Conservation (phyloP, 345 rosid genomes). For the Populus nigra region DNA sequence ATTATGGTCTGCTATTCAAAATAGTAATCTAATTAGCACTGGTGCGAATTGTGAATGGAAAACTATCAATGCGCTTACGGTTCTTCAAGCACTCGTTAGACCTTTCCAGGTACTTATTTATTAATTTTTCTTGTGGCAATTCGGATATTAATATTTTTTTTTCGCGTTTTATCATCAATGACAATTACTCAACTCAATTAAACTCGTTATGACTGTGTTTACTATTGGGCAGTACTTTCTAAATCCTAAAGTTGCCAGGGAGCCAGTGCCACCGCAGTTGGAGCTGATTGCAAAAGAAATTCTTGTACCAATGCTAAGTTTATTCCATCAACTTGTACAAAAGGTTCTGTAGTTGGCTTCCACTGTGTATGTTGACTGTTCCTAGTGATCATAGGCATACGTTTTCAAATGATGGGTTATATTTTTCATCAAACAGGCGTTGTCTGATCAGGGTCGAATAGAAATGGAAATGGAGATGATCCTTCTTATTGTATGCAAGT, state of each 20-base stretch:
- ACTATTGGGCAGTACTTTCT: conserved; percentile 56
- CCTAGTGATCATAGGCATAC: conserved; percentile 13
- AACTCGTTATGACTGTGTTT: neutral
- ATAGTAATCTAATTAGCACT: conserved; percentile 44
- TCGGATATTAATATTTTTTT: neutral
- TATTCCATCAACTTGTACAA: conserved; percentile 52
- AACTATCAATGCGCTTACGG: conserved; percentile 55
- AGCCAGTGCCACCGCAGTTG: conserved; percentile 78
- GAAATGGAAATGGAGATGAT: conserved; percentile 57
- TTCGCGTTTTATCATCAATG: neutral
- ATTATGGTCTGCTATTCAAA: conserved; percentile 56
- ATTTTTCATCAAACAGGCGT: conserved; percentile 49
- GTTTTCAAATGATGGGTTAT: conserved; percentile 13
- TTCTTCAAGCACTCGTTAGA: conserved; percentile 62
- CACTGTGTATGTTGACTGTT: conserved; percentile 2
- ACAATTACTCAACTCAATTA: too few species aligned
- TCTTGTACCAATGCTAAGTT: conserved; percentile 60
- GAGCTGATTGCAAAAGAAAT: conserved; percentile 65
- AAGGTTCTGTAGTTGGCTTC: conserved; percentile 47
- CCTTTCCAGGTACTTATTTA: conserved; percentile 69
- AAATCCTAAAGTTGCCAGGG: conserved; percentile 74
- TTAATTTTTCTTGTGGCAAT: neutral
- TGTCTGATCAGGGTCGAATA: conserved; percentile 27
- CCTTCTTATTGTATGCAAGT: conserved; percentile 65
- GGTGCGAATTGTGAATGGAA: conserved; percentile 42